Percentiles rank a stretch among this genome's conserved stretches.
Conservation (phyloP, 768 basidiomycete species). For the Tricholoma bakamatsutake region DNA sequence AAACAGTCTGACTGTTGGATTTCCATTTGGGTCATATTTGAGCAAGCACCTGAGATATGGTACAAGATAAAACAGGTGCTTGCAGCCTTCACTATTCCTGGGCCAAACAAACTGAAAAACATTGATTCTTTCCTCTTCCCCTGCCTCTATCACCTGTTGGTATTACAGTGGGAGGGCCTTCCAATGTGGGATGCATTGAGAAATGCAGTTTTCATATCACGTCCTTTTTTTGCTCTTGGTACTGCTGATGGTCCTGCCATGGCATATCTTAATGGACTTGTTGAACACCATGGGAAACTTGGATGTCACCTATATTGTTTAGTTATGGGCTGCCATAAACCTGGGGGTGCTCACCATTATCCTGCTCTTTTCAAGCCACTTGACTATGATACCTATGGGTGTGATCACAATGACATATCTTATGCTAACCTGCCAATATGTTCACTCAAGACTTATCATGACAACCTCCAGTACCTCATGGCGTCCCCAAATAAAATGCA, state of each 20-base stretch:
- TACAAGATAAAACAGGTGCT: slow-evolving; percentile 9
- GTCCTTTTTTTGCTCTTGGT: slow-evolving; percentile 16
- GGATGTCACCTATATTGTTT: neutral
- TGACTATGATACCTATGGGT: neutral
- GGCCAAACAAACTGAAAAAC: slow-evolving; percentile 14
- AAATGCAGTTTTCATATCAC: slow-evolving; percentile 10
- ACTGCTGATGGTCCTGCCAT: slow-evolving; percentile 4
- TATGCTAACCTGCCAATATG: neutral
- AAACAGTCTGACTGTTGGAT: slow-evolving; percentile 29
- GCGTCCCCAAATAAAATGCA: neutral
- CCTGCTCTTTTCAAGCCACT: neutral
- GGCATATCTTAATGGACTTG: neutral
- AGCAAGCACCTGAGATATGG: slow-evolving; percentile 13
- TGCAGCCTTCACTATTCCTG: slow-evolving; percentile 4
- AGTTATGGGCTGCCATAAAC: neutral
- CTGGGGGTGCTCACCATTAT: neutral
- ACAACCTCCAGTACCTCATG: slow-evolving; percentile 5
- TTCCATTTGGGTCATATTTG: slow-evolving; percentile 21
- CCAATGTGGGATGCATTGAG: slow-evolving; percentile 12
- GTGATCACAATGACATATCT: slow-evolving; percentile 20
- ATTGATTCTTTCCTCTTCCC: slow-evolving; percentile 13
- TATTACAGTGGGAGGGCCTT: neutral
- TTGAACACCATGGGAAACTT: neutral
- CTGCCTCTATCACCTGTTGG: slow-evolving; percentile 4
- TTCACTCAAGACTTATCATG: slow-evolving; percentile 2